Evolutionary conservation across 345 rosid species (phyloP).

Genomic region (Eucalyptus marginata): DNA sequence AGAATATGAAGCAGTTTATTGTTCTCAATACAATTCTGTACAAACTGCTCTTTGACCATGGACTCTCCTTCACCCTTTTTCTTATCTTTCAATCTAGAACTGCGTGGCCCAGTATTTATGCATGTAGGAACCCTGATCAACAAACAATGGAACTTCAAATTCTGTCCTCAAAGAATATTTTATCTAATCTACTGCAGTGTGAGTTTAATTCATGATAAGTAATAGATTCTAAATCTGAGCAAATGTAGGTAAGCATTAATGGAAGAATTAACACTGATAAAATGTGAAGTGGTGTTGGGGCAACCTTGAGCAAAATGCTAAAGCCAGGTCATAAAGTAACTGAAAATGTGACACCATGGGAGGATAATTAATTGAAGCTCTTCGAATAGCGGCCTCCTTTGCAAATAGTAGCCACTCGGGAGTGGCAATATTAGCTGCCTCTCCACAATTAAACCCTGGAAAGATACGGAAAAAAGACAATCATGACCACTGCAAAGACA

Average conservation of each 20-base stretch:
- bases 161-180: neutral
- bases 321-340: conserved; percentile 90
- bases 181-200: neutral
- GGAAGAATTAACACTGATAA: neutral
- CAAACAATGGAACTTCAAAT: neutral
- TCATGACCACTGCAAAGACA: neutral
- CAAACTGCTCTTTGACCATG: conserved; percentile 73
- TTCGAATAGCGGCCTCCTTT: conserved; percentile 87
- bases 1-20: conserved; percentile 61
- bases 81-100: conserved; percentile 90
- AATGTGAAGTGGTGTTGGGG: neutral
- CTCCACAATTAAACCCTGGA: conserved; percentile 90
- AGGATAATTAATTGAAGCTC: conserved; percentile 94
- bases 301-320: conserved; percentile 77
- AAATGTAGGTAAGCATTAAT: neutral
- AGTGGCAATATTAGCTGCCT: conserved; percentile 97
- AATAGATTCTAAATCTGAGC: neutral
- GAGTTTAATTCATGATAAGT: neutral
- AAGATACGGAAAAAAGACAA: neutral
- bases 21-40: conserved; percentile 50
- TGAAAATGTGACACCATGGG: conserved; percentile 99
- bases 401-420: conserved; percentile 88
- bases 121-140: conserved; percentile 44
- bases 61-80: conserved; percentile 80
- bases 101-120: conserved; percentile 57